Conservation (phyloP, 1,284 basidiomycete species). For the Boletellus deceptivus region DNA sequence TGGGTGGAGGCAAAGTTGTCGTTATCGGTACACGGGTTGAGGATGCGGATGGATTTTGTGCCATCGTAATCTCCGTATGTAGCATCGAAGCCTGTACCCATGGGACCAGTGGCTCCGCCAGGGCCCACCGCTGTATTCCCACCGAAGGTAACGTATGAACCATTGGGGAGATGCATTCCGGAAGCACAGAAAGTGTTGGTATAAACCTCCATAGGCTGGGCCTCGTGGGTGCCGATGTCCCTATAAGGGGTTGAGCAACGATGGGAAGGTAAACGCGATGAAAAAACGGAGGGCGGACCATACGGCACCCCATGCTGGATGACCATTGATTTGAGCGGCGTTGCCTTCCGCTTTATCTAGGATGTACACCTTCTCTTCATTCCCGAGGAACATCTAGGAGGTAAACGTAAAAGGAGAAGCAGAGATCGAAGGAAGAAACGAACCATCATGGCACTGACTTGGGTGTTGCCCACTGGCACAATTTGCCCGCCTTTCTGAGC, state of each 20-base stretch:
- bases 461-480: conserved; percentile 50
- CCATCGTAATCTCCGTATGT: conserved; percentile 69
- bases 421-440: conserved; percentile 12
- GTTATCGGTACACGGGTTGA: conserved; percentile 68
- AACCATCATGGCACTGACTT: conserved; percentile 68
- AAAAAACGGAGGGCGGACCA: conserved; percentile 31
- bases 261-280: neutral
- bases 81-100: conserved; percentile 54
- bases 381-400: conserved; percentile 54
- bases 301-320: conserved; percentile 44
- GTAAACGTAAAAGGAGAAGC: conserved; percentile 1
- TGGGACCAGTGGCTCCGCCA: conserved; percentile 63
- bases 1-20: conserved; percentile 46
- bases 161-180: conserved; percentile 67
- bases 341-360: conserved; percentile 49
- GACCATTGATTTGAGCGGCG: conserved; percentile 37
- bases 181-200: conserved; percentile 86
- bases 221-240: conserved; percentile 41
- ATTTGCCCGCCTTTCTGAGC: conserved; percentile 42
- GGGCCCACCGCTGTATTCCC: conserved; percentile 77
- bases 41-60: conserved; percentile 63
- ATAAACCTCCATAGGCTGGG: conserved; percentile 64
- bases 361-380: conserved; percentile 47
- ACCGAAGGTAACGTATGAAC: conserved; percentile 62
- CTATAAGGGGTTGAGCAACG: conserved; percentile 9